Conservation (phyloP, 139 green algal genomes). For the Asterochloris erici region DNA sequence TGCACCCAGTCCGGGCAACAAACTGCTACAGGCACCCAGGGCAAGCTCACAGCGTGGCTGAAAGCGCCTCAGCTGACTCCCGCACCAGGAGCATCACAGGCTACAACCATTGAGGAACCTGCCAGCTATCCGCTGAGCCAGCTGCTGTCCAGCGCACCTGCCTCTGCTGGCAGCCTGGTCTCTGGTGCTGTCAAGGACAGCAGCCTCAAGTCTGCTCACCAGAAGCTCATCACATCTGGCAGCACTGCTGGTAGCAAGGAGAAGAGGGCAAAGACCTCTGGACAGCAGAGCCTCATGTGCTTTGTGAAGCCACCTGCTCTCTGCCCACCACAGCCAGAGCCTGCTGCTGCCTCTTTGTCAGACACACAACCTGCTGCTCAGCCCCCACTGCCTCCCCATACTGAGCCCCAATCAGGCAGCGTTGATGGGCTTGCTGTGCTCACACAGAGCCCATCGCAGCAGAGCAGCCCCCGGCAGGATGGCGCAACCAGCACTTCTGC, state of each 20-base stretch:
- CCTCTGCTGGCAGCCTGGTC: too few species aligned
- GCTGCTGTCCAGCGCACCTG: not conserved
- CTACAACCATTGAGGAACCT: not conserved
- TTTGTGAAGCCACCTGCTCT: too few species aligned
- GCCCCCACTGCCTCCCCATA: not conserved
- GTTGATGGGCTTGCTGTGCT: not conserved
- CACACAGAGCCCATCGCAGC: not conserved
- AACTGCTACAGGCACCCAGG: not conserved
- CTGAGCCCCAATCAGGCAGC: too few species aligned
- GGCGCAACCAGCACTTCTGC: not conserved
- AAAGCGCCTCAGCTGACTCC: not conserved
- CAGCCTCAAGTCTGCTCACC: too few species aligned
- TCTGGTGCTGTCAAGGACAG: too few species aligned
- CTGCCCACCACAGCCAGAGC: not conserved
- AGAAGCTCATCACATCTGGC: too few species aligned
- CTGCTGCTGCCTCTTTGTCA: not conserved
- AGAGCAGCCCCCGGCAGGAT: not conserved
- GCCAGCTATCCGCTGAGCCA: not conserved
- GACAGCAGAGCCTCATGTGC: too few species aligned
- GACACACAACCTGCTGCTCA: not conserved
- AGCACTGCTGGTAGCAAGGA: too few species aligned
- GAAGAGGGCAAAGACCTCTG: too few species aligned
- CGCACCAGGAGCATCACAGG: not conserved
- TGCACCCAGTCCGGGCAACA: not conserved
- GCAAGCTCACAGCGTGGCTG: conserved; percentile 15